phyloP scores from a whole-genome alignment of 169 alveolate genomes.

The Pseudocohnilembus persalinus region DNA sequence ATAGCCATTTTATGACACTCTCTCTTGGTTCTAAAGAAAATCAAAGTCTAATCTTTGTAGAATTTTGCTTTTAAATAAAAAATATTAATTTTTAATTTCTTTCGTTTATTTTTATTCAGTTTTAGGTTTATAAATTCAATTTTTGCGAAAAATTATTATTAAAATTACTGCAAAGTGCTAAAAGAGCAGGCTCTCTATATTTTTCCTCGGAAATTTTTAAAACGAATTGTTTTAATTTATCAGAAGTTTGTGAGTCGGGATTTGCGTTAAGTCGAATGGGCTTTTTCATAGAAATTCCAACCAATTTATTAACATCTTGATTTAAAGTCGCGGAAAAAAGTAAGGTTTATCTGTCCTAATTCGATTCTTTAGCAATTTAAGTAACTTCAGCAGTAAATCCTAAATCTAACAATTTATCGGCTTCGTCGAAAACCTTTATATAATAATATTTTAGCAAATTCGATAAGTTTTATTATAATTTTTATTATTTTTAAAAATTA shows the following conservation, averaged over 20 bases:
- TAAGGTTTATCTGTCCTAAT: conserved; percentile 63
- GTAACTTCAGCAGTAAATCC: conserved; percentile 92
- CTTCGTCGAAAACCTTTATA: conserved; percentile 95
- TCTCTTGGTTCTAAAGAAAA: conserved; percentile 88
- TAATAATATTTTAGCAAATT: conserved; percentile 47
- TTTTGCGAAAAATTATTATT: no score
- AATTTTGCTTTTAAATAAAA: conserved; percentile 58
- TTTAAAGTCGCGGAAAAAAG: conserved; percentile 73
- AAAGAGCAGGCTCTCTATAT: conserved; percentile 4
- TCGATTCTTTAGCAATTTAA: conserved; percentile 66
- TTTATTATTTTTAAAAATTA: conserved; percentile 63
- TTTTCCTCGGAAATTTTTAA: conserved; percentile 17
- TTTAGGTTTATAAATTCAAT: neutral
- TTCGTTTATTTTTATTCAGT: conserved; percentile 42
- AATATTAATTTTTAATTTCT: conserved; percentile 71
- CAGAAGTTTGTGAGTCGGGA: conserved; percentile 26
- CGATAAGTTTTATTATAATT: conserved; percentile 50
- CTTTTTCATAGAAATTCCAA: conserved; percentile 54
- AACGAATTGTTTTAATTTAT: conserved; percentile 16
- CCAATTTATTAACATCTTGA: conserved; percentile 53
- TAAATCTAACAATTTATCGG: conserved; percentile 96
- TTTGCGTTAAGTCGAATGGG: conserved; percentile 51
- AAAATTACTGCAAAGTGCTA: conserved; percentile 18
- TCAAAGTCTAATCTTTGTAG: conserved; percentile 69
- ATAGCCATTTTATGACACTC: conserved; percentile 90